These are phyloP conservation scores for Lotus japonicus DNA, from an alignment of 306 rosid genomes.

Conservation along the genomic window DNA sequence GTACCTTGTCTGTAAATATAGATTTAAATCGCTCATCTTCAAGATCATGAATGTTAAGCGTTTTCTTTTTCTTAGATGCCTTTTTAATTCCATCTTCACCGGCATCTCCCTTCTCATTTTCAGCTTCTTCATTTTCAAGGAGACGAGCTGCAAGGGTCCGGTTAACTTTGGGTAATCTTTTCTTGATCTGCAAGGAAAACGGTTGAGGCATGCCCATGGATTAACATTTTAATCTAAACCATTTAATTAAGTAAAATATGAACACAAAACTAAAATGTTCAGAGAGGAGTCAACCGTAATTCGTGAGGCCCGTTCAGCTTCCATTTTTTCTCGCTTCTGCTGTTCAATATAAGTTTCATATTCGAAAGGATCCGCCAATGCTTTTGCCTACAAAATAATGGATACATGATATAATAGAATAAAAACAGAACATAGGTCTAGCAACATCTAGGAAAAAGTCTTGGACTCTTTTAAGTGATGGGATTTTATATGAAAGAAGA, in stretches of 20 bases:
- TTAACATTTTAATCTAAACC: slow-evolving; percentile 13
- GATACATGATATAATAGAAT: slow-evolving; percentile 5
- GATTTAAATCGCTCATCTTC: slow-evolving; percentile 64
- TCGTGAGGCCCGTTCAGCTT: slow-evolving; percentile 68
- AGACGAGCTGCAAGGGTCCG: slow-evolving; percentile 60
- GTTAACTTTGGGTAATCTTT: slow-evolving; percentile 77
- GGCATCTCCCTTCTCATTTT: slow-evolving; percentile 41
- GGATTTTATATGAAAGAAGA: too few relatives aligned
- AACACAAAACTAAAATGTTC: neutral
- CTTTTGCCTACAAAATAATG: slow-evolving; percentile 66
- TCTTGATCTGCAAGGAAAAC: slow-evolving; percentile 53
- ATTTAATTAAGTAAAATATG: neutral
- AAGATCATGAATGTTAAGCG: slow-evolving; percentile 43
- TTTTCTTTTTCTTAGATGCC: slow-evolving; percentile 73
- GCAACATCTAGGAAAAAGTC: slow-evolving; percentile 14
- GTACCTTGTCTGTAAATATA: slow-evolving; percentile 61
- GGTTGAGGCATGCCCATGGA: slow-evolving; percentile 19
- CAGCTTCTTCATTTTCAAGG: slow-evolving; percentile 53
- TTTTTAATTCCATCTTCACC: slow-evolving; percentile 47
- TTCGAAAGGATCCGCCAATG: slow-evolving; percentile 58
- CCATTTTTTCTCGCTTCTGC: slow-evolving; percentile 58
- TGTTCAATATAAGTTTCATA: slow-evolving; percentile 55
- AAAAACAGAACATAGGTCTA: neutral
- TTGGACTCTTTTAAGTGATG: too few relatives aligned
- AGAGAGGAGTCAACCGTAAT: slow-evolving; percentile 50